These are phyloP conservation scores for Zanthoxylum bungeanum DNA, from an alignment of 345 rosid genomes.

Conservation along the genomic window DNA sequence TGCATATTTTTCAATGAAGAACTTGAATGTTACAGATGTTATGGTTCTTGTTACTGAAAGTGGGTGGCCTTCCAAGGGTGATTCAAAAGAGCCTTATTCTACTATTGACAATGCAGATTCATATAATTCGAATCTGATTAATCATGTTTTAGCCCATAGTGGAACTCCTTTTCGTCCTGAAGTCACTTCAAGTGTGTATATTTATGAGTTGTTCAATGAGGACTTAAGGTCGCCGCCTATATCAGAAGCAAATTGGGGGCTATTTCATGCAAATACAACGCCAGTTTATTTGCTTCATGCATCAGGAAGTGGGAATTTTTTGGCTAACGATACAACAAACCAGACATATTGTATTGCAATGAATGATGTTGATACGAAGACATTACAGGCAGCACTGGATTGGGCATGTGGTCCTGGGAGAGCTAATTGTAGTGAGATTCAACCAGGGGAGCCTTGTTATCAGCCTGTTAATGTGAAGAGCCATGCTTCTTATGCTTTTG, in stretches of 20 bases:
- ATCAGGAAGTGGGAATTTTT: slow-evolving; percentile 76
- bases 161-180: slow-evolving; percentile 94
- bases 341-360: slow-evolving; percentile 72
- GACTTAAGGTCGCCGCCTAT: slow-evolving; percentile 68
- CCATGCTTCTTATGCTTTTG: slow-evolving; percentile 92
- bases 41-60: slow-evolving; percentile 75
- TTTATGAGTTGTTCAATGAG: slow-evolving; percentile 92
- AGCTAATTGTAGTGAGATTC: slow-evolving; percentile 88
- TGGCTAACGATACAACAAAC: slow-evolving; percentile 95
- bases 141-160: slow-evolving; percentile 69
- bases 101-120: slow-evolving; percentile 79
- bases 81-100: slow-evolving; percentile 83
- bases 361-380: slow-evolving; percentile 68
- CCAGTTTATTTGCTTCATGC: slow-evolving; percentile 88
- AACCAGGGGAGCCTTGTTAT: slow-evolving; percentile 88
- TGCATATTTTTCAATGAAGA: slow-evolving; percentile 87
- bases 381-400: slow-evolving; percentile 88
- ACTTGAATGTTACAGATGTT: slow-evolving; percentile 75
- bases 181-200: slow-evolving; percentile 66
- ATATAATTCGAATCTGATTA: slow-evolving; percentile 85
- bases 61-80: slow-evolving; percentile 93
- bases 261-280: slow-evolving; percentile 76
- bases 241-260: slow-evolving; percentile 92
- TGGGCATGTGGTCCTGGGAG: slow-evolving; percentile 98
- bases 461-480: slow-evolving; percentile 82